These are phyloP conservation scores for Polytrichum commune DNA, from an alignment of 225 moss, liverwort and hornwort species.

Conservation along the genomic window DNA sequence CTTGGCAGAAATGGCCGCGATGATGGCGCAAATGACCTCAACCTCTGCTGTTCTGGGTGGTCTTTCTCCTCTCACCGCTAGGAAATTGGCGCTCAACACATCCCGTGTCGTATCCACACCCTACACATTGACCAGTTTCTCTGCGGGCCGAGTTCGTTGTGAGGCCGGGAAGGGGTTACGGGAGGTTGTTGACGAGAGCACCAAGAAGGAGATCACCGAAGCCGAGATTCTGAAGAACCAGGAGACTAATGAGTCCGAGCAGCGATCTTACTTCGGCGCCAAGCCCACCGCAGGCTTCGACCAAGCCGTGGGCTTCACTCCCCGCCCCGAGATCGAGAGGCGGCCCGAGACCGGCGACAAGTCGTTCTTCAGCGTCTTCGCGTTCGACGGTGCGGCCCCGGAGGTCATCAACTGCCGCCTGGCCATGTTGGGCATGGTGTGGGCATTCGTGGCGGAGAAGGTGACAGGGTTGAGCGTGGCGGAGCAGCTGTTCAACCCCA, in stretches of 20 bases:
- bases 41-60: too few relatives aligned
- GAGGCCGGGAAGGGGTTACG: neutral
- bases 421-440: constrained; percentile 10
- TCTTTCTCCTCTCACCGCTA: too few relatives aligned
- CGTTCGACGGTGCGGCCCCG: constrained; percentile 12
- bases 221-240: constrained; percentile 6
- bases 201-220: constrained; percentile 15
- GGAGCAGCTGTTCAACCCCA: constrained; percentile 13
- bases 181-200: constrained; percentile 14
- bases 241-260: constrained; percentile 15
- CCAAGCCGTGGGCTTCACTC: constrained; percentile 8
- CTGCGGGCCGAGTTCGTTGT: neutral
- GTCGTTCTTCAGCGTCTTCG: constrained; percentile 10
- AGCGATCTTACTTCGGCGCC: constrained; percentile 16
- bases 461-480: constrained; percentile 2
- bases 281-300: constrained; percentile 4
- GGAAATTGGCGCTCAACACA: neutral
- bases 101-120: neutral
- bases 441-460: constrained; percentile 14
- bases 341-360: constrained; percentile 15
- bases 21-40: too few relatives aligned
- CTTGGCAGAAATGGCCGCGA: too few relatives aligned
- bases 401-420: constrained; percentile 16
- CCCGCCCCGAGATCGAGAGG: constrained; percentile 16
- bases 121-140: neutral